A percentile compares a stretch with the other conserved stretches of the same genome.
Conservation (phyloP, 345 rosid species). For the Conringia planisiliqua region DNA sequence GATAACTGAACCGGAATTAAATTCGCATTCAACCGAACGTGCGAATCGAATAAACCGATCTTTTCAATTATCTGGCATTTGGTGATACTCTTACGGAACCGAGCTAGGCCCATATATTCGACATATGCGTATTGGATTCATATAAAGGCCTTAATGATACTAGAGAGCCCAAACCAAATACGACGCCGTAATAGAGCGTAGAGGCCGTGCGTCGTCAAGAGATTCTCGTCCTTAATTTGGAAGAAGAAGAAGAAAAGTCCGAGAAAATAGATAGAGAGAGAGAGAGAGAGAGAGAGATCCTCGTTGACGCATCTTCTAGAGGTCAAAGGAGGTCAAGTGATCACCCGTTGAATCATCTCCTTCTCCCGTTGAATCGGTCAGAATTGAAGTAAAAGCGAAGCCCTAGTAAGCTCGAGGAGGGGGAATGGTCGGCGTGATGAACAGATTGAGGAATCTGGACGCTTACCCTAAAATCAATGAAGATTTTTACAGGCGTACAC, state of each 20-base stretch:
- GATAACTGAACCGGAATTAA: not conserved
- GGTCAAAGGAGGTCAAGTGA: conserved; percentile 23
- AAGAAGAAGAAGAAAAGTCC: conserved; percentile 5
- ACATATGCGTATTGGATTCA: not conserved
- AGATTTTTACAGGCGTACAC: conserved; percentile 80
- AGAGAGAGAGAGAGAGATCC: not conserved
- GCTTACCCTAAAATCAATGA: conserved; percentile 91
- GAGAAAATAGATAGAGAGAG: conserved; percentile 22
- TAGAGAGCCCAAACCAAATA: not conserved
- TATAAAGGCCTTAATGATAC: not conserved
- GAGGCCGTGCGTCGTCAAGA: not conserved
- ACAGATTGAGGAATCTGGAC: conserved; percentile 63
- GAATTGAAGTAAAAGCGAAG: not conserved
- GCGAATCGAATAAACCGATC: not conserved
- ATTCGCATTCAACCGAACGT: not conserved
- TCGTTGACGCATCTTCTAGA: conserved; percentile 5
- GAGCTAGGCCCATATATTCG: not conserved
- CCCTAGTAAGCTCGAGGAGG: conserved; percentile 4
- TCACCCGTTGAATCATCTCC: conserved; percentile 30
- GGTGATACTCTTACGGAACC: not conserved
- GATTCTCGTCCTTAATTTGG: conserved; percentile 13
- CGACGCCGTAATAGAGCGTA: not conserved
- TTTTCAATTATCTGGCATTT: too few species aligned
- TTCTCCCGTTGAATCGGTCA: conserved; percentile 24
- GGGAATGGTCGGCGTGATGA: conserved; percentile 44